phyloP scores from a whole-genome alignment of 108 stramenopile species.

The Cyclotella choctawhatcheeana region DNA sequence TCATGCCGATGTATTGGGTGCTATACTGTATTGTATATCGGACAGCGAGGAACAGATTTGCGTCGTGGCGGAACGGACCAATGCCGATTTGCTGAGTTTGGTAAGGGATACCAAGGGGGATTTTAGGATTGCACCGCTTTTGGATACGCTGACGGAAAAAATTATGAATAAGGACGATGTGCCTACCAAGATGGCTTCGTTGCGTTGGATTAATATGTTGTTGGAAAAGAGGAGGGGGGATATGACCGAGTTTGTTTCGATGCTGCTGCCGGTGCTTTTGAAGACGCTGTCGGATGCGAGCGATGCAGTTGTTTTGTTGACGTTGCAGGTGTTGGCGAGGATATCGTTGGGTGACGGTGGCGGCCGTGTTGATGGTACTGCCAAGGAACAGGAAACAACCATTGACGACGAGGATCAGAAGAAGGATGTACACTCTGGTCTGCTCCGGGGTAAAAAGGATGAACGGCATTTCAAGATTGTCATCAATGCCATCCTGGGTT shows the following conservation, averaged over 20 bases:
- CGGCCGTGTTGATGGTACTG: conserved; percentile 22
- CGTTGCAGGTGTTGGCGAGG: conserved; percentile 93
- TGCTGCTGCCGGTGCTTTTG: conserved; percentile 90
- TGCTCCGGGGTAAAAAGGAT: conserved; percentile 44
- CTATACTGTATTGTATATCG: conserved; percentile 92
- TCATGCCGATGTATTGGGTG: conserved; percentile 92
- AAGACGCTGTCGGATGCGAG: conserved; percentile 93
- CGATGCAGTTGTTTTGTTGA: conserved; percentile 88
- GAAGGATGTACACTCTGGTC: conserved; percentile 46
- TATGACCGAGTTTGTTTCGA: conserved; percentile 90
- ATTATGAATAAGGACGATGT: conserved; percentile 88
- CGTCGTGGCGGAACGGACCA: conserved; percentile 88
- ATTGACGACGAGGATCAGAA: conserved; percentile 27
- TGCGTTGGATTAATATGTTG: conserved; percentile 98
- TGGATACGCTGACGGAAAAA: conserved; percentile 89
- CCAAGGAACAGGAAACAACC: conserved; percentile 36
- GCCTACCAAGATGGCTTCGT: conserved; percentile 91
- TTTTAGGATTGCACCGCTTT: conserved; percentile 86
- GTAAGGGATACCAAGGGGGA: conserved; percentile 74
- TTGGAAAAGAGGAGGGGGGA: conserved; percentile 91
- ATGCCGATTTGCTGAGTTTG: conserved; percentile 83
- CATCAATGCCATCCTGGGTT: conserved; percentile 88
- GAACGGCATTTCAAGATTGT: conserved; percentile 92
- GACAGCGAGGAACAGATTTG: conserved; percentile 93
- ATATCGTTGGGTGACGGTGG: conserved; percentile 72